Base-by-base conservation (phyloP, 129 eudicot genomes). In the Sambucus nigra region DNA sequence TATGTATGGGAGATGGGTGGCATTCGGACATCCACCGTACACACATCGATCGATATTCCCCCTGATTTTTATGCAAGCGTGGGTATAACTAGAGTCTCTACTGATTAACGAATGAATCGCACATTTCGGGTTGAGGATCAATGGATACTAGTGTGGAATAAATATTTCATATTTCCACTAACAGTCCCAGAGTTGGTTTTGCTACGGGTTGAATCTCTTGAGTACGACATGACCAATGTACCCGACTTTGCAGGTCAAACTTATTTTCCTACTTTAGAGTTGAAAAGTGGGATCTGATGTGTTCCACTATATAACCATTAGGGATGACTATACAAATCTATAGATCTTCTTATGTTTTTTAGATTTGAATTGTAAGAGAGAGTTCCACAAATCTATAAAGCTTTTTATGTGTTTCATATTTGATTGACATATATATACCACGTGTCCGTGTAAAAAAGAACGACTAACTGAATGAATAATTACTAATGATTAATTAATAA, bases 1-100 rank as follows among this genome's bases (percentile, higher is more conserved):
- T 86, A 26, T 86, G 79, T 65, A 64, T 79, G 80, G 93, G 96
- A 44, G 85, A 82, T 64, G 96, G 96, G 32, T 86, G 93, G 93
- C 73, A 77, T 59, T 38, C 59, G 51, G 96, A 86, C 68, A 78
- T 86, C 66, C 66, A 68, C 62, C 81, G 65, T 24, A 68, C 87
- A 53, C 78, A 86, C 60, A 75, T 80, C 28, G 87, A 80, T 66
- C 55, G 57, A 47, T 76, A 63, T 68, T 82, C 88, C 15, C 93
- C 96, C 96, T n/a, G 96, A 86, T 62, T 82, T 82, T 39, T 71
- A 55, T 69, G 75, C 80, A 26, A 81, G 66, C 88, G 73, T 87
- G 20, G 74, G 76, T 19, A 62, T 83, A 19, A 73, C 62, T 55
- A 94, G 94, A 60, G 83, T 80, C 2, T 55, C 65, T 18, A 80